Base-by-base conservation (phyloP, 148 eudicot species). In the Silene latifolia region DNA sequence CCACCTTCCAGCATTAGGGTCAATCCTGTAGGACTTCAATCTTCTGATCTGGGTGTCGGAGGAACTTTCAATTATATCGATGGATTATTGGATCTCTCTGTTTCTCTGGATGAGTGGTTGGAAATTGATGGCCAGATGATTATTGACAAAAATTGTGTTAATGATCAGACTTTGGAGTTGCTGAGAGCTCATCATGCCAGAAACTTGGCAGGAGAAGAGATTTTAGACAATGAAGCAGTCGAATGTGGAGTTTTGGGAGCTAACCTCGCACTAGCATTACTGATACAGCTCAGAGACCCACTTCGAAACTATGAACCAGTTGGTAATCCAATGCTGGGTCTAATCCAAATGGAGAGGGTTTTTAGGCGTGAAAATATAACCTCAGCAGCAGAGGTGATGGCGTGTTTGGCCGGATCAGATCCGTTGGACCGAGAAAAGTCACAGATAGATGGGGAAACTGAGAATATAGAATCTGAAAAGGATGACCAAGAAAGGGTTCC, bases 241-340 rank as follows among this genome's bases (percentile, higher is more conserved):
- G 3, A 86, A 68, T 78, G 68, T 60, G 91, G 93, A 67, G 67
- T 90, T 80, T 73, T 89, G 83, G 93, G 91, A 24, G 86, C 88
- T 73, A 82, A 83, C 63, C 91, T 92, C 66, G 89, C 94, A 10
- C 85, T 93, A 53, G 91, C 89, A 35, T 53, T 88, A 39, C 85
- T 86, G 88, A 87, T 91, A 48, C 99, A 96, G 76, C 91, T 96
- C 62, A 89, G 97, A 72, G 98, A 96, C 67, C 99, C 99, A 19
- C 72, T 87, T 57, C 72, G 99, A 60, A 85, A 92, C 80, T 92
- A 85, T 81, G 99, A 92, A 74, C 88, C 97, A n/a, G 99, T 96
- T 72, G 97, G 99, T 65, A 80, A 89, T 63, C 97, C 98, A 58
- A 92, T 92, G 99, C 90, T 96, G 62, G 85, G 90, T 79, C 87